A percentile compares a stretch with the other conserved stretches of the same genome.
Conservation (phyloP, 2,329 filamentous ascomycete species). For the Elsinoe arachidis region DNA sequence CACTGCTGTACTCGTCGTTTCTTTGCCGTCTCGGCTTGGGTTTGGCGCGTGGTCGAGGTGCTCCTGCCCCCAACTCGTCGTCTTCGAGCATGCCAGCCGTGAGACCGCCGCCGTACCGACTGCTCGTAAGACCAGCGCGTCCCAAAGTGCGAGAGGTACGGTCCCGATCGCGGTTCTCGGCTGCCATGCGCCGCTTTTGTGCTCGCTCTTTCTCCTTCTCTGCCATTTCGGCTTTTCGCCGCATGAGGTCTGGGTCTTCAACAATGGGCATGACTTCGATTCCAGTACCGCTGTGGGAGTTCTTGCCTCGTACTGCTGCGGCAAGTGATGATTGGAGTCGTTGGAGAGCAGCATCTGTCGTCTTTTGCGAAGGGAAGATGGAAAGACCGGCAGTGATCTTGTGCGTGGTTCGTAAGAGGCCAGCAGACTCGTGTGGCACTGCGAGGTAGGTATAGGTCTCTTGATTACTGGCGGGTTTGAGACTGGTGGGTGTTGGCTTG, state of each 20-base stretch:
- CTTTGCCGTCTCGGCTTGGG: constrained; percentile 29
- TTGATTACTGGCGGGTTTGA: constrained; percentile 31
- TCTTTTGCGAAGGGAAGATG: constrained; percentile 57
- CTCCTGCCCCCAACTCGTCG: constrained; percentile 37
- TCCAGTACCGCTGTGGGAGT: constrained; percentile 43
- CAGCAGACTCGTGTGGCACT: constrained; percentile 59
- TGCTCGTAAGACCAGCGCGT: constrained; percentile 38
- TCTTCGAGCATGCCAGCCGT: constrained; percentile 64
- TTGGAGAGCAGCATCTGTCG: constrained; percentile 63
- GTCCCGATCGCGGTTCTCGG: constrained; percentile 55
- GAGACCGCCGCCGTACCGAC: constrained; percentile 47
- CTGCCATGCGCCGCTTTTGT: constrained; percentile 58
- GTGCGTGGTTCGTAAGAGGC: constrained; percentile 62
- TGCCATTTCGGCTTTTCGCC: constrained; percentile 62
- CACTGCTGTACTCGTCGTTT: constrained; percentile 53
- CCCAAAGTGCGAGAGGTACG: constrained; percentile 43
- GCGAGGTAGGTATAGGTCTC: constrained; percentile 71
- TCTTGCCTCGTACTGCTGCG: constrained; percentile 50
- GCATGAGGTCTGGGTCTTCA: constrained; percentile 66
- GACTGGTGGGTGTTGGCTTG: constrained; percentile 40
- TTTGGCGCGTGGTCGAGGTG: constrained; percentile 19
- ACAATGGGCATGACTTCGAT: constrained; percentile 61
- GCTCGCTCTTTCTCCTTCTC: constrained; percentile 65
- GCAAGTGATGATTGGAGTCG: constrained; percentile 60
- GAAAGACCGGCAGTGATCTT: constrained; percentile 67